Percentiles rank a stretch among this genome's conserved stretches.
These are phyloP conservation scores for Zygosaccharomyces kombuchaensis DNA, from an alignment of 805 yeast genomes.

Conservation along the genomic window DNA sequence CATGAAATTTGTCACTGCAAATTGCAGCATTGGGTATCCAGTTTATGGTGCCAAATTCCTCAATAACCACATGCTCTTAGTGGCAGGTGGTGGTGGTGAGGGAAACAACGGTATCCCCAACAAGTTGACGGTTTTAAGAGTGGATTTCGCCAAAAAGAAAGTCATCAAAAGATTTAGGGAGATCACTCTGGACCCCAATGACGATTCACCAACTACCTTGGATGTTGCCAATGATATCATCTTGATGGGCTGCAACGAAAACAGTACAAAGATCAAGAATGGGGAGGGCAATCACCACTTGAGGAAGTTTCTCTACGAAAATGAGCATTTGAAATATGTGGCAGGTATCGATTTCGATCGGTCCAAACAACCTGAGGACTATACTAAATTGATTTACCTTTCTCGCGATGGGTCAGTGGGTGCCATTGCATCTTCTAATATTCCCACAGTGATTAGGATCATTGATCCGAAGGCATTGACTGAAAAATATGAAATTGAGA, in stretches of 20 bases:
- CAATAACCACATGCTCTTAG: slow-evolving; percentile 54
- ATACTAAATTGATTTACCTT: slow-evolving; percentile 54
- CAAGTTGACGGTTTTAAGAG: slow-evolving; percentile 62
- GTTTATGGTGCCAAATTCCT: slow-evolving; percentile 74
- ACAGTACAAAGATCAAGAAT: slow-evolving; percentile 50
- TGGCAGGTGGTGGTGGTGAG: slow-evolving; percentile 95
- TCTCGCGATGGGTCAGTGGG: slow-evolving; percentile 59
- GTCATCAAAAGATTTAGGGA: slow-evolving; percentile 60
- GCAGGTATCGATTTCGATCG: slow-evolving; percentile 55
- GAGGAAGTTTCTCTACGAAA: slow-evolving; percentile 57
- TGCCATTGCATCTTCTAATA: slow-evolving; percentile 62
- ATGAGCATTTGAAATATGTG: slow-evolving; percentile 57
- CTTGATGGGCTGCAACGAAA: slow-evolving; percentile 73
- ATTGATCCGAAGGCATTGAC: slow-evolving; percentile 55
- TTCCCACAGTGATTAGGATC: slow-evolving; percentile 60
- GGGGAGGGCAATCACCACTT: slow-evolving; percentile 63
- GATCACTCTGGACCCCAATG: slow-evolving; percentile 53
- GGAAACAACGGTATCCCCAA: slow-evolving; percentile 87
- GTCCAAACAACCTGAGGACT: slow-evolving; percentile 48
- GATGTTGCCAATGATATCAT: slow-evolving; percentile 50
- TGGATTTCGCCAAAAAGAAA: slow-evolving; percentile 47
- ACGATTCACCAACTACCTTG: slow-evolving; percentile 85
- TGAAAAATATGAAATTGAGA: slow-evolving; percentile 49
- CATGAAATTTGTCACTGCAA: slow-evolving; percentile 27
- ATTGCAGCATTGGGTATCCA: slow-evolving; percentile 59